A percentile compares a stretch with the other conserved stretches of the same genome.
Evolutionary conservation across 1,139 yeast species (phyloP).

Genomic region (Pichia sp.): DNA sequence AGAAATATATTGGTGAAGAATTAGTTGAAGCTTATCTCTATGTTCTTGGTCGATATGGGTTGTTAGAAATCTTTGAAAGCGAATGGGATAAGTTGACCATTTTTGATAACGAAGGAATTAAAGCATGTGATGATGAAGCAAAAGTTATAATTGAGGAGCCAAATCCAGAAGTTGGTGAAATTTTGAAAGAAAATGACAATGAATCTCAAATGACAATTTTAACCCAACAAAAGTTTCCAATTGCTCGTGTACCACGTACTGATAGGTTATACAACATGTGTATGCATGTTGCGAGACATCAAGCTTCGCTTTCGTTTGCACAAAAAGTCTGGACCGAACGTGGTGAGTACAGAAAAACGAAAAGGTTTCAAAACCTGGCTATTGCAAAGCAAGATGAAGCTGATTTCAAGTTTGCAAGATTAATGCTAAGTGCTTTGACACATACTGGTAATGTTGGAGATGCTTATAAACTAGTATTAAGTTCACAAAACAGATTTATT

Average conservation of each 20-base stretch:
- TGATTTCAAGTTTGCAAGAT: constrained; percentile 66
- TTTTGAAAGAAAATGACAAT: constrained; percentile 22
- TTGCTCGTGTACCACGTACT: constrained; percentile 32
- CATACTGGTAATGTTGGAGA: constrained; percentile 52
- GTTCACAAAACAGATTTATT: constrained; percentile 61
- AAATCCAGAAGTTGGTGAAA: constrained; percentile 6
- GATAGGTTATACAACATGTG: constrained; percentile 56
- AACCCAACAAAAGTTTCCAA: not conserved
- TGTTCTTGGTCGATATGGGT: constrained; percentile 43
- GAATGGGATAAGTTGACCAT: constrained; percentile 46
- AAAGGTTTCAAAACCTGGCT: constrained; percentile 37
- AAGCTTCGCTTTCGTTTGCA: constrained; percentile 50
- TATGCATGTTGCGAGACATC: constrained; percentile 57
- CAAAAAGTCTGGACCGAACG: constrained; percentile 69
- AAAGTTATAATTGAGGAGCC: constrained; percentile 26
- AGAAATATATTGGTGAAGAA: constrained; percentile 35
- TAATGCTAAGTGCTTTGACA: constrained; percentile 52
- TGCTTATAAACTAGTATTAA: constrained; percentile 60
- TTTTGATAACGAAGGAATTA: constrained; percentile 26
- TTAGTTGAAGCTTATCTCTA: constrained; percentile 48
- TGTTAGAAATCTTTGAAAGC: constrained; percentile 42
- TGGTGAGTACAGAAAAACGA: constrained; percentile 61
- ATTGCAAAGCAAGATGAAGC: constrained; percentile 37
- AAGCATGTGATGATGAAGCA: constrained; percentile 2
- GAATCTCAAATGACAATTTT: not conserved